Evolutionary conservation across 2,329 filamentous ascomycete species (phyloP).

Genomic region (Colletotrichum sansevieriae): DNA sequence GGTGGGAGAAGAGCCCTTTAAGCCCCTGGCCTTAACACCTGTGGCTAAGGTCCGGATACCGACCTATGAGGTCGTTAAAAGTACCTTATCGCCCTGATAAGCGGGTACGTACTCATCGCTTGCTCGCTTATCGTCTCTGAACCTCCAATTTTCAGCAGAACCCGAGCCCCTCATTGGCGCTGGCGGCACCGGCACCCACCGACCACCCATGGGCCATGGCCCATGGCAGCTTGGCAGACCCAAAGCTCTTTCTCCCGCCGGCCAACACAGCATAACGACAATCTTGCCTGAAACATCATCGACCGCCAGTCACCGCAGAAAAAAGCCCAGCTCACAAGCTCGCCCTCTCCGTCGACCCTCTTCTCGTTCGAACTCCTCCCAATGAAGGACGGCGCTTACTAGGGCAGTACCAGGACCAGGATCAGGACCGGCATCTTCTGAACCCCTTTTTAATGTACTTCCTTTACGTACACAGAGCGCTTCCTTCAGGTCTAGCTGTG

Average conservation of each 20-base stretch:
- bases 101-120: slow-evolving; percentile 12
- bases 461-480: no score
- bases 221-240: slow-evolving; percentile 12
- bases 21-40: slow-evolving; percentile 30
- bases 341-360: slow-evolving; percentile 19
- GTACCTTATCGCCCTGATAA: slow-evolving; percentile 29
- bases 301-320: slow-evolving; percentile 23
- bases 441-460: no score
- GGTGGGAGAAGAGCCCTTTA: slow-evolving; percentile 4
- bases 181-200: not conserved
- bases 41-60: slow-evolving; percentile 19
- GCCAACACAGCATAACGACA: slow-evolving; percentile 39
- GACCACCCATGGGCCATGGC: not conserved
- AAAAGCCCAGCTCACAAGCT: slow-evolving; percentile 27
- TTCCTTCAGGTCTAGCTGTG: not conserved
- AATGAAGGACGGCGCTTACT: slow-evolving; percentile 30
- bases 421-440: slow-evolving; percentile 4
- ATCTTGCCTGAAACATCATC: slow-evolving; percentile 41
- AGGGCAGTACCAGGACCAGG: not conserved
- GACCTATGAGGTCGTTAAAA: slow-evolving; percentile 28
- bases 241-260: slow-evolving; percentile 3
- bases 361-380: slow-evolving; percentile 17
- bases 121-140: no score
- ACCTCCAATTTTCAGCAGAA: not conserved
- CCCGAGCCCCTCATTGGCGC: no score